Evolutionary conservation across 345 rosid genomes (phyloP), one percentile per base, ranked within the genome.

Genomic region (Gossypioides kirkii): DNA sequence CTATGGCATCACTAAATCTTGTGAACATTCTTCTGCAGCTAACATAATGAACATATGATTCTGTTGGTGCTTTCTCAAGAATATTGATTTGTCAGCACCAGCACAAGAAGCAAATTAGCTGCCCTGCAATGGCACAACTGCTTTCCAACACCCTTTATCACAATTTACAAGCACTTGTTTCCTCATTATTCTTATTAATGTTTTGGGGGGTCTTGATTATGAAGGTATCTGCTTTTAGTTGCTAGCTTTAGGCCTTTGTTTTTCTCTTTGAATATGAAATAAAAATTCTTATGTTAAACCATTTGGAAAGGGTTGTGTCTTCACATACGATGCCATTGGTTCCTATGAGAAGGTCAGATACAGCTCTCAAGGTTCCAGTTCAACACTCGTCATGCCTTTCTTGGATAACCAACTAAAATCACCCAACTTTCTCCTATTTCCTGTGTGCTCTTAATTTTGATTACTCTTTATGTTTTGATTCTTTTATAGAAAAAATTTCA

Each of bases 281-380:
- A 20, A 20, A 20, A 67, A 20, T 32, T 60, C 46, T 45, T 10
- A 25, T 65, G 66, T 26, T 18, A 36, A 71, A 72, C 26, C 71
- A 65, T 32, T 75, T 91, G 98, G 97, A 38, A 92, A 89, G 82
- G 99, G 98, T 12, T 91, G 98, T 68, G 99, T 95, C 47, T 95
- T 87, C 82, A 92, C 98, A 6, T 95, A 91, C 56, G 99, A 95
- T 72, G 98, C 98, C 32, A 96, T 95, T 62, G 97, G 97, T 16
- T 95, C 97, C 36, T 95, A 92, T 73, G 99, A 95, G 87, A 85
- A 85, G 83, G 99, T 92, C 72, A 98, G 98, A 25, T 95, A 91
- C 81, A 89, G 98, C 77, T 83, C 97, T 43, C 99, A 91, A 79
- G 98, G 98, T 76, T 89, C 97, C 70, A 97, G 98, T 61, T 87